Evolutionary conservation across 1,139 yeast species (phyloP), one percentile per base, ranked within the genome.

Genomic region (Protomyces arabidopsidicola): DNA sequence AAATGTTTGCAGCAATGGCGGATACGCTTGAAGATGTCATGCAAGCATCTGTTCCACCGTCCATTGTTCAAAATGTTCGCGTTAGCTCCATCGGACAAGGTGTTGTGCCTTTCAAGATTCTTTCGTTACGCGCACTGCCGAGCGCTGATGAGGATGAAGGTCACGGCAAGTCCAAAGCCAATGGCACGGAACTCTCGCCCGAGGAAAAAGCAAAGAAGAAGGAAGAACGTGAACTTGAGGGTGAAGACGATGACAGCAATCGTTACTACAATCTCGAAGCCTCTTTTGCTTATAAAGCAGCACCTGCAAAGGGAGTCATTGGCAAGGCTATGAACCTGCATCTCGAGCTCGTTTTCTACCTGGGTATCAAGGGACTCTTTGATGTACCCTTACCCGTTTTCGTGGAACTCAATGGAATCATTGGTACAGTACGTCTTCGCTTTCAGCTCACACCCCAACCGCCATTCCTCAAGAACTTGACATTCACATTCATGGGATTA

Each of bases 11-110:
- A 9, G 56, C 65, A 18, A 38, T 63, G 42, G 60, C 63, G 18
- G 65, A 63, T 35, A 60, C 62, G 22, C 55, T 63, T 31, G 65
- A 63, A 48, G 65, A 63, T 50, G 64, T 63, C 31, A 63, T 63
- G 65, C 64, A 63, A 42, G 65, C 65, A 12, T 59, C 64, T 14
- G 63, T 63, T 4, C 65, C 65, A 5, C 63, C 59, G 12, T 35
- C 59, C 2, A 38, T 63, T 4, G 51, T 63, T 9, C 63, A 63
- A 36, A 63, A 63, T 38, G 63, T 63, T 12, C 55, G 60, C 14
- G 60, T 63, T 20, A 54, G 64, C 8, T 53, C 64, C 12, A 59
- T 63, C 18, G 56, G 56, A 31, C 61, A 60, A 16, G 65, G 65
- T 0, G 60, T 48, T n/a, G 54, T 59, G 27, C 64, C 65, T 2